Evolutionary conservation across 805 yeast species (phyloP).

Genomic region (Priceomyces fermenticarens): DNA sequence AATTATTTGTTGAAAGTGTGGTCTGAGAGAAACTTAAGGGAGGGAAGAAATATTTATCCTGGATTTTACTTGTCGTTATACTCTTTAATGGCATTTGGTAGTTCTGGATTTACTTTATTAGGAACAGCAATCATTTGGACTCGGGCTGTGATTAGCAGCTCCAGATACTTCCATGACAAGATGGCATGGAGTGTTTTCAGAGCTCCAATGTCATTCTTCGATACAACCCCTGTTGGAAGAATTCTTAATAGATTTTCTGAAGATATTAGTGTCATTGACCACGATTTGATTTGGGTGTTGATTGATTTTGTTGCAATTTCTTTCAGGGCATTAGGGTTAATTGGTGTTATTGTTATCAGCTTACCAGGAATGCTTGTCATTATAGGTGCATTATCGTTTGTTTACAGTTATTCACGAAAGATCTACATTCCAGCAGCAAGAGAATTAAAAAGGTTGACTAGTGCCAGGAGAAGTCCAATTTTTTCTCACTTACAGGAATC

Average conservation of each 20-base stretch:
- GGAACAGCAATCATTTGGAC: conserved; percentile 30
- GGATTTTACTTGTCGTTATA: conserved; percentile 23
- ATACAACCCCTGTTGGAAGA: conserved; percentile 40
- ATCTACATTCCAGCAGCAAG: conserved; percentile 43
- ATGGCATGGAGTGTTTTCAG: conserved; percentile 34
- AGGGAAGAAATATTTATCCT: conserved; percentile 22
- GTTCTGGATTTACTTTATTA: conserved; percentile 23
- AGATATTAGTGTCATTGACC: conserved; percentile 32
- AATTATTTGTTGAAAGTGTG: conserved; percentile 31
- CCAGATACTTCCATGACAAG: conserved; percentile 32
- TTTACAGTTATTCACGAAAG: conserved; percentile 29
- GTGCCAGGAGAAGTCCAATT: conserved; percentile 70
- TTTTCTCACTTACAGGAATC: conserved; percentile 83
- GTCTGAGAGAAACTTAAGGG: conserved; percentile 30
- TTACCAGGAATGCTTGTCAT: conserved; percentile 32
- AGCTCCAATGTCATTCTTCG: conserved; percentile 42
- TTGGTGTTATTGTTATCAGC: conserved; percentile 27
- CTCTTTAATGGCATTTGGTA: conserved; percentile 24
- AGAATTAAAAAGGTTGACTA: conserved; percentile 72
- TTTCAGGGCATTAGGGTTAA: conserved; percentile 16
- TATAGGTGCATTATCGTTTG: conserved; percentile 19
- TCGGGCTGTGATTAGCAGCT: conserved; percentile 25
- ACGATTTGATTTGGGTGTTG: conserved; percentile 30
- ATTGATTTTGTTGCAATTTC: conserved; percentile 21
- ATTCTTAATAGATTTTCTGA: conserved; percentile 38